Evolutionary conservation across 2,329 filamentous ascomycete genomes (phyloP).

Genomic region (Geosmithia flava): DNA sequence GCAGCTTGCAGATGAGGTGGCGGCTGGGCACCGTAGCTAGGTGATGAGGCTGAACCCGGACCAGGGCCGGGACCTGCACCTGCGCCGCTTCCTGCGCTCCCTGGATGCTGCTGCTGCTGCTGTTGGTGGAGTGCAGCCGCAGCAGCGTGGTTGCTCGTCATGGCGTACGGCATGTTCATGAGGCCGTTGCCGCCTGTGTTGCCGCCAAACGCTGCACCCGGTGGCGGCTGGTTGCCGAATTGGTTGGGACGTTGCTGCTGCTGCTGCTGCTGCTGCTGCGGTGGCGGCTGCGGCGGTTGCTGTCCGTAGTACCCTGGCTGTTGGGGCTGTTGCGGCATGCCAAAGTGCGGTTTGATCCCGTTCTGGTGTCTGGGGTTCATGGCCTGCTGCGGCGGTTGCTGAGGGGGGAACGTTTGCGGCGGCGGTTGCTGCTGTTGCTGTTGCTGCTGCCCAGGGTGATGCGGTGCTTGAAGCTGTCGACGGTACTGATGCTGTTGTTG

Average conservation of each 20-base stretch:
- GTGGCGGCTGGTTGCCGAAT: background rate
- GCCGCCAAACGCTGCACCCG: background rate
- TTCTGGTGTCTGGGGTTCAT: background rate
- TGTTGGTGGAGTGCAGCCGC: background rate
- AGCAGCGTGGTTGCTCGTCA: background rate
- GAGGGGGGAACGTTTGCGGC: background rate
- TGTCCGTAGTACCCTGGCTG: background rate
- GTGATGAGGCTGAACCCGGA: no score
- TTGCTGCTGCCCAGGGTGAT: background rate
- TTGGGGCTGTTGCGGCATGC: background rate
- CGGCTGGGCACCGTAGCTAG: no score
- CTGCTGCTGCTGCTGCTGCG: background rate
- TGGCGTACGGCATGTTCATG: conserved; percentile 2
- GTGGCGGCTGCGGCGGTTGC: background rate
- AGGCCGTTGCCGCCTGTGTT: background rate
- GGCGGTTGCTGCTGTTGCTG: background rate
- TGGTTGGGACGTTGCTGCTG: background rate
- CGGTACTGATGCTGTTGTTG: background rate
- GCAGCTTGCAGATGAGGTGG: no score
- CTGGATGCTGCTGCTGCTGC: background rate
- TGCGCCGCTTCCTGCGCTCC: no score
- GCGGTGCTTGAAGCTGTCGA: background rate
- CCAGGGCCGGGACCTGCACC: background rate
- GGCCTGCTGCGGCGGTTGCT: background rate
- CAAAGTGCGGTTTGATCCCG: background rate